Percentiles rank a stretch among this genome's conserved stretches.
phyloP scores from a whole-genome alignment of 345 rosid species.

The Moricandia arvensis region DNA sequence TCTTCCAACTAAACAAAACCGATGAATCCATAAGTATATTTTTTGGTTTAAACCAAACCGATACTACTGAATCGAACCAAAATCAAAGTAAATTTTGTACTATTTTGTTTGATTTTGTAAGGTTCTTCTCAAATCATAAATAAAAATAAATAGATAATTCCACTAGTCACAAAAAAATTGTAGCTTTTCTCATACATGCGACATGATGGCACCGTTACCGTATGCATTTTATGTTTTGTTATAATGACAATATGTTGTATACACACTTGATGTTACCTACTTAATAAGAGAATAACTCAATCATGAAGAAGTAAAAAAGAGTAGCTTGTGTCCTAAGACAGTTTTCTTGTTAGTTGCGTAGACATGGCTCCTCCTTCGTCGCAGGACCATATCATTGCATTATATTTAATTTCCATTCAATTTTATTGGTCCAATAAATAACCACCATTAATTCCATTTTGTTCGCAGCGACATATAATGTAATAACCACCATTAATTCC shows the following conservation, averaged over 20 bases:
- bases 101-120: too few species aligned
- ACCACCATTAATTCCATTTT: slow-evolving; percentile 21
- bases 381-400: slow-evolving; percentile 29
- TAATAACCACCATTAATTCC: too few species aligned
- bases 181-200: slow-evolving; percentile 4
- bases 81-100: too few species aligned
- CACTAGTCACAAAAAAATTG: neutral
- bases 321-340: slow-evolving; percentile 29
- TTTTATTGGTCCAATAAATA: slow-evolving; percentile 26
- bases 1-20: neutral
- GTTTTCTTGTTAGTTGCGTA: slow-evolving; percentile 11
- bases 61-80: neutral
- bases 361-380: slow-evolving; percentile 23
- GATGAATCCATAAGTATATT: too few species aligned
- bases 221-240: neutral
- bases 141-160: neutral
- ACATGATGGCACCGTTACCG: slow-evolving; percentile 2
- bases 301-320: slow-evolving; percentile 24
- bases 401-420: slow-evolving; percentile 31
- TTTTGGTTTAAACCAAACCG: too few species aligned
- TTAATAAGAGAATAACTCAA: neutral
- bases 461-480: slow-evolving; percentile 13
- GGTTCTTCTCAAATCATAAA: too few species aligned
- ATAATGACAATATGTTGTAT: neutral
- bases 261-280: neutral